Base-by-base conservation (phyloP, 2,329 filamentous ascomycete genomes). In the Talaromyces sp. region DNA sequence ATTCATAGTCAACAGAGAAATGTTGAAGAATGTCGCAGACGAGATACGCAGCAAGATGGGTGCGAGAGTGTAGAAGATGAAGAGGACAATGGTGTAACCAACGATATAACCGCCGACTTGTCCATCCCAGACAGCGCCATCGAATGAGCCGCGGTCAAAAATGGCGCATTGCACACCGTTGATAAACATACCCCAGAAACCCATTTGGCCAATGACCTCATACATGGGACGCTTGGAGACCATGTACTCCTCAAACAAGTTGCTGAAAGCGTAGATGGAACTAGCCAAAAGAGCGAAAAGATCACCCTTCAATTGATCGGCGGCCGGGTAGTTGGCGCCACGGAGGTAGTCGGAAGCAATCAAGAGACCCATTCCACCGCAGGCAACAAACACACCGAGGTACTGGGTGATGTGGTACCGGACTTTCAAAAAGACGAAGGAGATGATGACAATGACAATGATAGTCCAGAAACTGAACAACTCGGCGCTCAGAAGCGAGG, bases 381-480 rank as follows among this genome's bases (percentile, higher is more conserved):
- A 93, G 82, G 91, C 95, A 77, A 98, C 83, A 58, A 98, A 74
- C 76, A 99, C 97, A 65, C 95, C 95, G 34, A 86, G 71, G 72
- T 97, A 87, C 82, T 98, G 95, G 64, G 91, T 88, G 75, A 87
- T 82, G 80, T 93, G 92, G 84, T 99, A 99, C 72, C 95, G 91
- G 53, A 98, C 94, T 70, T 85, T 86, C 67, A 99, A 87, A 72
- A 97, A 83, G 69, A 88, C 70, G 80, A 96, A 93, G 25, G 92
- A 97, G 69, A 97, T 81, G 68, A 91, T 75, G 25, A 98, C 92
- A 27, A 99, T 95, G 68, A 94, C 89, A 60, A 96, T 91, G 70
- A 99, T 98, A 71, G 93, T 91, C 94, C 94, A 98, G 81, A 98
- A 98, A 84, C 97, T 97, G 81, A 99, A 92, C 61, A 99, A 86